phyloP scores from a whole-genome alignment of 2,329 filamentous ascomycete species.

The Capronia epimyces region DNA sequence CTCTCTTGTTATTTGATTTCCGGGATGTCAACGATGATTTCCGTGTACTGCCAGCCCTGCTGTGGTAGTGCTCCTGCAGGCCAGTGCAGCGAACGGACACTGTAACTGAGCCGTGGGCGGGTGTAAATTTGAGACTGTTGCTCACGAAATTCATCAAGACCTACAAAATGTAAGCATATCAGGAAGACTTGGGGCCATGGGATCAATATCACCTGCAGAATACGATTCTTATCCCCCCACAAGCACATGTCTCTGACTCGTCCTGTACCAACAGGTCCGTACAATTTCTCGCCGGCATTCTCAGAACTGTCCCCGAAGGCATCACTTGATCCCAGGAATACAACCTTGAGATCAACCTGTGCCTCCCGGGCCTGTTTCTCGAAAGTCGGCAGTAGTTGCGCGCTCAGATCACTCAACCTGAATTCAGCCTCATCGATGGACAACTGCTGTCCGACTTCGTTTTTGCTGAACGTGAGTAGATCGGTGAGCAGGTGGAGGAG shows the following conservation, averaged over 20 bases:
- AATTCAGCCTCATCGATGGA: slow-evolving; percentile 82
- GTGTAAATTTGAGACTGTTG: slow-evolving; percentile 89
- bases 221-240: slow-evolving; percentile 88
- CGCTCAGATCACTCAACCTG: slow-evolving; percentile 71
- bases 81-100: slow-evolving; percentile 67
- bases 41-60: slow-evolving; percentile 22
- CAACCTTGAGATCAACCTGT: slow-evolving; percentile 65
- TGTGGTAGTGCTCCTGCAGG: slow-evolving; percentile 18
- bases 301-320: slow-evolving; percentile 29
- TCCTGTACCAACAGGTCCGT: slow-evolving; percentile 61
- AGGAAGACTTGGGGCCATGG: slow-evolving; percentile 43
- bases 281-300: slow-evolving; percentile 42
- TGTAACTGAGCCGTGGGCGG: slow-evolving; percentile 65
- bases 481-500: slow-evolving; percentile 82
- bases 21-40: slow-evolving; percentile 37
- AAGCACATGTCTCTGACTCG: slow-evolving; percentile 78
- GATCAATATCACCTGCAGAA: slow-evolving; percentile 60
- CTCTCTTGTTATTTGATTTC: slow-evolving; percentile 26
- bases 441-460: slow-evolving; percentile 82
- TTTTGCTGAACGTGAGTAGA: slow-evolving; percentile 87
- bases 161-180: neutral
- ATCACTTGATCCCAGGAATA: slow-evolving; percentile 57
- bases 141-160: slow-evolving; percentile 80
- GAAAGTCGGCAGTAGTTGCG: slow-evolving; percentile 79
- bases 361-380: slow-evolving; percentile 82